These are phyloP conservation scores for Neurospora sp. DNA, from an alignment of 495 filamentous ascomycete species.

Conservation along the genomic window DNA sequence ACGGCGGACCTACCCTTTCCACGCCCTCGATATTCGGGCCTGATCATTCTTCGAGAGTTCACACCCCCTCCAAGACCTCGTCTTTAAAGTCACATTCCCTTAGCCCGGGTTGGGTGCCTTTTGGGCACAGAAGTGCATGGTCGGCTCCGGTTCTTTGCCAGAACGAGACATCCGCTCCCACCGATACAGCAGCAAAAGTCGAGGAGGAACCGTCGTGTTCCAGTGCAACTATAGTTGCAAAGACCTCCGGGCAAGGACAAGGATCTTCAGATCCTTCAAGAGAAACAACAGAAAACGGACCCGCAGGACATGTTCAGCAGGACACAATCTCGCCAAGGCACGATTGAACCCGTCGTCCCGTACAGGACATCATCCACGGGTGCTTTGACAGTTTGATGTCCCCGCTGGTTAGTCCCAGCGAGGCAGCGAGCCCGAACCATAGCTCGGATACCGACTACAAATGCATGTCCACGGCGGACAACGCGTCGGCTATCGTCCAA, in stretches of 20 bases:
- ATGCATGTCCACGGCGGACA: no score
- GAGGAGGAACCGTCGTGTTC: background rate
- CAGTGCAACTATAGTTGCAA: background rate
- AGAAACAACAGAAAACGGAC: background rate
- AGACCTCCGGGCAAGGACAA: background rate
- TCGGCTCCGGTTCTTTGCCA: background rate
- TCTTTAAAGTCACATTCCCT: background rate
- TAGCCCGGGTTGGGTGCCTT: background rate
- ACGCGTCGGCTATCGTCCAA: no score
- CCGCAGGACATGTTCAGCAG: constrained; percentile 28
- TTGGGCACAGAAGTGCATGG: background rate
- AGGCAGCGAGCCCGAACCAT: constrained; percentile 46
- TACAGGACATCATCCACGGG: constrained; percentile 38
- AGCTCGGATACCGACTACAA: constrained; percentile 14
- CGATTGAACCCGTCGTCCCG: constrained; percentile 29
- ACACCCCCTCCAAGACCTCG: background rate
- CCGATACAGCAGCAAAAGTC: background rate
- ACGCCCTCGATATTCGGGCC: background rate
- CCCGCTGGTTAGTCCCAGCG: constrained; percentile 38
- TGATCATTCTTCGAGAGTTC: background rate
- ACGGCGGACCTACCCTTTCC: background rate
- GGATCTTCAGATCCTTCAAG: background rate
- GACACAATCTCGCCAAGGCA: constrained; percentile 23
- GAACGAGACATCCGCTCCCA: background rate
- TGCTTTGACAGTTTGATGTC: constrained; percentile 17